Evolutionary conservation across 2,329 filamentous ascomycete species (phyloP).

Genomic region (Ceratocystis diversiconidia): DNA sequence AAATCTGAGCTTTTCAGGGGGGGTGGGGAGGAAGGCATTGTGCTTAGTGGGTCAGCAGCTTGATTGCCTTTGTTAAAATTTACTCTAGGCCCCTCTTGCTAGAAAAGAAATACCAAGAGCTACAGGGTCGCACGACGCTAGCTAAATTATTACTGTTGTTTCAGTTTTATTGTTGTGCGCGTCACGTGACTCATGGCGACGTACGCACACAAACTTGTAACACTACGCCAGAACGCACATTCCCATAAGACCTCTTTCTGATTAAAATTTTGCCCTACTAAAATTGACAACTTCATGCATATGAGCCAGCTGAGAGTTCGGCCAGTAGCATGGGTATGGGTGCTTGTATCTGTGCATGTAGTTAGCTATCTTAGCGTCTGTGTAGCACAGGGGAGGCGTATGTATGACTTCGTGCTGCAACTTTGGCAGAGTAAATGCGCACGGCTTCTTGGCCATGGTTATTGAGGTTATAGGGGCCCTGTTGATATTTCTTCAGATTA

Average conservation of each 20-base stretch:
- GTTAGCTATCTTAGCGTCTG: no score
- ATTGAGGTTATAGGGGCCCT: no score
- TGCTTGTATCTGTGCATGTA: neutral
- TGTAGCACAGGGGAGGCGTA: neutral
- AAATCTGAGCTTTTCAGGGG: neutral
- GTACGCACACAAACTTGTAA: neutral
- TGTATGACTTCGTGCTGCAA: no score
- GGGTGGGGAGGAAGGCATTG: no score
- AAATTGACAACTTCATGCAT: neutral
- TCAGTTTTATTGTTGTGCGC: neutral
- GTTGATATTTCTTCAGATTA: no score
- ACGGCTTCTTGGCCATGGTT: neutral
- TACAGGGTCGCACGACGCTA: neutral
- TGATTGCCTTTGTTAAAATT: neutral
- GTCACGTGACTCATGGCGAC: neutral
- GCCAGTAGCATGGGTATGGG: neutral
- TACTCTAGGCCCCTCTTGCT: neutral
- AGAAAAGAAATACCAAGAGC: neutral
- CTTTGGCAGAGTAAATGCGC: neutral
- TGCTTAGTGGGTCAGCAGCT: neutral
- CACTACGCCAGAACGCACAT: neutral
- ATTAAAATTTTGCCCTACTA: neutral
- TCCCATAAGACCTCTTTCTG: neutral
- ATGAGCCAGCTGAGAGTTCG: neutral
- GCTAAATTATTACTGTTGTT: neutral